These are phyloP conservation scores for Dactylonectria estremocensis DNA, from an alignment of 2,329 filamentous ascomycete species.

Conservation along the genomic window DNA sequence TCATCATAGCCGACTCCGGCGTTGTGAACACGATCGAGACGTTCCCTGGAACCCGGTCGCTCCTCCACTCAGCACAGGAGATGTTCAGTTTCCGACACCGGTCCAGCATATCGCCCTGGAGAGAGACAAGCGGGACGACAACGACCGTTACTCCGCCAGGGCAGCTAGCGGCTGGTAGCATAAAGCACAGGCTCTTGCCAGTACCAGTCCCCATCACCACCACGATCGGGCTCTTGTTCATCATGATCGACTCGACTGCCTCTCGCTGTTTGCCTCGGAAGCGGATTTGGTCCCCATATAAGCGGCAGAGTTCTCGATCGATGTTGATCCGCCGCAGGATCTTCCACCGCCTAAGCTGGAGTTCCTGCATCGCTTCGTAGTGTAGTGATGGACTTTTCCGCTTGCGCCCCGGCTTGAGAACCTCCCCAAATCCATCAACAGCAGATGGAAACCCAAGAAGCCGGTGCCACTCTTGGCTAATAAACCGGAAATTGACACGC, in stretches of 20 bases:
- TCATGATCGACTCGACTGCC: conserved; percentile 9
- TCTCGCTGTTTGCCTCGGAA: conserved; percentile 7
- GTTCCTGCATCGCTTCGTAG: conserved; percentile 1
- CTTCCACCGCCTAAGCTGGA: too few relatives aligned
- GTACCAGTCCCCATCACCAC: conserved; percentile 8
- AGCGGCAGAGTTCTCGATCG: too few relatives aligned
- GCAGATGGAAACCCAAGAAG: conserved; percentile 8
- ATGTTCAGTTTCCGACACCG: conserved; percentile 17
- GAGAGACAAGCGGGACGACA: not conserved
- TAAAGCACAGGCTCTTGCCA: conserved; percentile 23
- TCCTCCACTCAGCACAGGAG: conserved; percentile 6
- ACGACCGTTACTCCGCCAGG: not conserved
- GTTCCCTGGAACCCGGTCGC: not conserved
- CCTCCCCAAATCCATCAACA: not conserved
- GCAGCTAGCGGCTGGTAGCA: conserved; percentile 13
- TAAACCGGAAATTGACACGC: too few relatives aligned
- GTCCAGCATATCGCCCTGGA: conserved; percentile 17
- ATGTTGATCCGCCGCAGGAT: too few relatives aligned
- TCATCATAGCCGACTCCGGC: conserved; percentile 19
- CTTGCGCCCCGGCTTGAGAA: conserved; percentile 1
- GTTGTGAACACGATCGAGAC: conserved; percentile 12
- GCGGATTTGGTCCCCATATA: too few relatives aligned
- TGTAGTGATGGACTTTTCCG: conserved; percentile 10
- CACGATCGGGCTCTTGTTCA: conserved; percentile 17
- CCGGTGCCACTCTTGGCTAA: too few relatives aligned